These are phyloP conservation scores for Musa balbisiana DNA, from an alignment of 202 grass and related monocot species.

Conservation along the genomic window DNA sequence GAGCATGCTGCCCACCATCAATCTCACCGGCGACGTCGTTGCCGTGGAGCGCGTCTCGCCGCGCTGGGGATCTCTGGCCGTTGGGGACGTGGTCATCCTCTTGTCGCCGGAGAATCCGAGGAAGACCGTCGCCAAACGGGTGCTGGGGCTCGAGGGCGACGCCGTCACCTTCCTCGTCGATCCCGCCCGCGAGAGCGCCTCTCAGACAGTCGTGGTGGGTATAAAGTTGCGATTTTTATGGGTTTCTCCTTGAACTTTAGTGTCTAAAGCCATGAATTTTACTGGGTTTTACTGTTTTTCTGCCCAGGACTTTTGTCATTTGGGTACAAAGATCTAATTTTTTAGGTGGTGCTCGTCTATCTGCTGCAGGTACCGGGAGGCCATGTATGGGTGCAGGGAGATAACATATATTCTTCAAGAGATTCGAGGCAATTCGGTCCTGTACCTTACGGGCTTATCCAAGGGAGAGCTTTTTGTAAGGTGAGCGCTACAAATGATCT, in stretches of 20 bases:
- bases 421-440: constrained; percentile 80
- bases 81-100: constrained; percentile 64
- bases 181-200: constrained; percentile 30
- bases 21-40: constrained; percentile 61
- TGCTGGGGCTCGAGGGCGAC: constrained; percentile 55
- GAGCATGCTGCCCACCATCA: constrained; percentile 85
- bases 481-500: constrained; percentile 29
- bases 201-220: constrained; percentile 58
- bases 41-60: constrained; percentile 42
- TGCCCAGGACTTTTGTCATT: neutral
- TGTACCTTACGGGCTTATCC: constrained; percentile 61
- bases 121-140: constrained; percentile 49
- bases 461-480: constrained; percentile 52
- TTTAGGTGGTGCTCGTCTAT: neutral
- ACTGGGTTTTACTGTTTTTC: neutral
- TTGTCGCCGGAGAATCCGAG: constrained; percentile 70
- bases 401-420: constrained; percentile 54
- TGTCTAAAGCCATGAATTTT: neutral
- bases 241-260: neutral
- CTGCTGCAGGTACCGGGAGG: constrained; percentile 50
- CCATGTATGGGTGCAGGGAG: constrained; percentile 83
- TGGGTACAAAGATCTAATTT: neutral
- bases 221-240: neutral
- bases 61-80: constrained; percentile 23
- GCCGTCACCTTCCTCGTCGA: constrained; percentile 56